A percentile compares a stretch with the other conserved stretches of the same genome.
phyloP scores from a whole-genome alignment of 2,329 filamentous ascomycete species.

The Penicillium frequentans region DNA sequence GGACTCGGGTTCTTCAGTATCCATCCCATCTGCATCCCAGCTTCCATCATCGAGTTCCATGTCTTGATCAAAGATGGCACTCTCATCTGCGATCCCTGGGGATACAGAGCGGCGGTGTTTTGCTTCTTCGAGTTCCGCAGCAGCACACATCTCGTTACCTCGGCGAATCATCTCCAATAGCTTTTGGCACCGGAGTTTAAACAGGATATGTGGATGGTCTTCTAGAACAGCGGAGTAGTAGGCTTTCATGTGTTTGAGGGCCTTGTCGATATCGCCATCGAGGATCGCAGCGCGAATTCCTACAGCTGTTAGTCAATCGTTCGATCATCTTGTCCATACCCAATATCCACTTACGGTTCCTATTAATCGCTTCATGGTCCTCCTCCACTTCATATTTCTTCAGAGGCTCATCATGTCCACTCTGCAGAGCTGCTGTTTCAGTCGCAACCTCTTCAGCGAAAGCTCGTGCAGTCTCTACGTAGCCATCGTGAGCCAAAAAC shows the following conservation, averaged over 20 bases:
- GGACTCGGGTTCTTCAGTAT: slow-evolving; percentile 51
- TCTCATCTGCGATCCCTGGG: slow-evolving; percentile 45
- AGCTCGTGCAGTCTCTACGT: slow-evolving; percentile 85
- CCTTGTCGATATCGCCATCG: slow-evolving; percentile 87
- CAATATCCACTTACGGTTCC: slow-evolving; percentile 66
- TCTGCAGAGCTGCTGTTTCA: slow-evolving; percentile 69
- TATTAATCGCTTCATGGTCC: slow-evolving; percentile 80
- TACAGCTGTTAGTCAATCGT: slow-evolving; percentile 36
- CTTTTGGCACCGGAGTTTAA: slow-evolving; percentile 82
- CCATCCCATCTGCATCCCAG: slow-evolving; percentile 52
- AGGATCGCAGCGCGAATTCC: slow-evolving; percentile 84
- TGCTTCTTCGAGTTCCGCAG: slow-evolving; percentile 16
- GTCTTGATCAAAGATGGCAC: slow-evolving; percentile 50
- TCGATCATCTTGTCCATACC: neutral
- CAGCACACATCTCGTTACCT: slow-evolving; percentile 61
- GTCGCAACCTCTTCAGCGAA: slow-evolving; percentile 79
- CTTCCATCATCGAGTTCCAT: slow-evolving; percentile 56
- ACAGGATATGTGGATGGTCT: slow-evolving; percentile 80
- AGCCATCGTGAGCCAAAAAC: slow-evolving; percentile 92
- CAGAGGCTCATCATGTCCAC: slow-evolving; percentile 53
- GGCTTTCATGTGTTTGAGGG: slow-evolving; percentile 74
- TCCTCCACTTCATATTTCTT: slow-evolving; percentile 69
- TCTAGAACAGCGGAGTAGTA: slow-evolving; percentile 80
- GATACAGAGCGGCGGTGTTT: slow-evolving; percentile 41
- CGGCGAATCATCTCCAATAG: slow-evolving; percentile 92